phyloP scores from a whole-genome alignment of 768 basidiomycete genomes.

The Vishniacozyma victoriae region DNA sequence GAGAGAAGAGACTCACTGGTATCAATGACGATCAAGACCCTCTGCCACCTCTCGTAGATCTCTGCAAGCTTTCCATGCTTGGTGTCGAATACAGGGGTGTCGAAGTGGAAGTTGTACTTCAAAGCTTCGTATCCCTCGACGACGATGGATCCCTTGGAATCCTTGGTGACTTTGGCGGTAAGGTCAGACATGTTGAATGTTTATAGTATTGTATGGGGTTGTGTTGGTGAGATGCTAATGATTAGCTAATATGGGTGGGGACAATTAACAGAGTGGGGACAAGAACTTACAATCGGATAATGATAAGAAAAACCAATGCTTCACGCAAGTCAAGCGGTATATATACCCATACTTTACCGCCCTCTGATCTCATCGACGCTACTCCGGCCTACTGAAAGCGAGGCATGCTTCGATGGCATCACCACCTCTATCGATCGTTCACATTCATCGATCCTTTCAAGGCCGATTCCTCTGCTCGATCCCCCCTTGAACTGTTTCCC shows the following conservation, averaged over 20 bases:
- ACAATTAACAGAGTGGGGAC: neutral
- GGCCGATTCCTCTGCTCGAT: too few relatives aligned
- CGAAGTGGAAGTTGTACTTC: constrained; percentile 46
- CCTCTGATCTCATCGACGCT: too few relatives aligned
- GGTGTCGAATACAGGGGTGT: constrained; percentile 44
- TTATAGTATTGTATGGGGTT: neutral
- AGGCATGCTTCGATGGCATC: too few relatives aligned
- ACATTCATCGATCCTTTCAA: too few relatives aligned
- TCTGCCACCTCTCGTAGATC: constrained; percentile 45
- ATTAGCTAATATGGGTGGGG: neutral
- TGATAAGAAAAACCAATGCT: neutral
- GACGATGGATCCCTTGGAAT: constrained; percentile 28
- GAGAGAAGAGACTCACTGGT: constrained; percentile 28
- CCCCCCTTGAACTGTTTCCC: too few relatives aligned
- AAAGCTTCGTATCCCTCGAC: constrained; percentile 44
- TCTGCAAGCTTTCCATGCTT: constrained; percentile 38
- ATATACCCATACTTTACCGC: too few relatives aligned
- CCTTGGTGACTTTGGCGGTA: constrained; percentile 39
- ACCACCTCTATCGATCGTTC: too few relatives aligned
- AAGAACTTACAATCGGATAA: neutral
- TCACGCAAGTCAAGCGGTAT: too few relatives aligned
- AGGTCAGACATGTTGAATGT: constrained; percentile 41
- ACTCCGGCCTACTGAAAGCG: too few relatives aligned
- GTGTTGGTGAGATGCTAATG: neutral
- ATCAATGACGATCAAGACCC: constrained; percentile 47